These are phyloP conservation scores for Camillea tinctor DNA, from an alignment of 2,329 filamentous ascomycete species.

Conservation along the genomic window DNA sequence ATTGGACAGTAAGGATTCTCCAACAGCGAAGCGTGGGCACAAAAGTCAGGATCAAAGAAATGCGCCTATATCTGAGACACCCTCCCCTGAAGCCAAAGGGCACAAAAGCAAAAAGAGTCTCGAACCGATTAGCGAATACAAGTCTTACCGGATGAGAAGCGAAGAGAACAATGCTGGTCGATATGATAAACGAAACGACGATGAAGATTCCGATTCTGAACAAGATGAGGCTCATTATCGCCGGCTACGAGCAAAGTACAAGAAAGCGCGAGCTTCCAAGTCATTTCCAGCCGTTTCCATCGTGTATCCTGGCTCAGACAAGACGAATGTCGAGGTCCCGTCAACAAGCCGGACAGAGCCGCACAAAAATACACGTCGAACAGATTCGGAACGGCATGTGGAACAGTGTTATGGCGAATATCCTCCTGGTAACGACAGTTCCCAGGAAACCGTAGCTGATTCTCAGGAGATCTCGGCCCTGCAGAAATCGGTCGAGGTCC, in stretches of 20 bases:
- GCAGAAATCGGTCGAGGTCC: slow-evolving; percentile 4
- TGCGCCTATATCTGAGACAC: slow-evolving; percentile 17
- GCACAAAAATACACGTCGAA: slow-evolving; percentile 1
- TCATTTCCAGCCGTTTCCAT: slow-evolving; percentile 27
- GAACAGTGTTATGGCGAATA: slow-evolving; percentile 15
- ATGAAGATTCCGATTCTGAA: slow-evolving; percentile 28
- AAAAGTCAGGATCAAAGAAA: slow-evolving; percentile 5
- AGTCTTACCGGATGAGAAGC: slow-evolving; percentile 19
- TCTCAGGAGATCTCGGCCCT: slow-evolving; percentile 25
- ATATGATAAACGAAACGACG: slow-evolving; percentile 18
- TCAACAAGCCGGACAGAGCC: slow-evolving; percentile 28
- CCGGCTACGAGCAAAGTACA: slow-evolving; percentile 25
- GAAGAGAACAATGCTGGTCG: slow-evolving; percentile 11
- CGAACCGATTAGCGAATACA: slow-evolving; percentile 31
- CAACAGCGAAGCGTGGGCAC: slow-evolving; percentile 13
- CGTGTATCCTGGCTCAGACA: slow-evolving; percentile 17
- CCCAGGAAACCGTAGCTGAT: slow-evolving; percentile 33
- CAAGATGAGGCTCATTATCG: slow-evolving; percentile 22
- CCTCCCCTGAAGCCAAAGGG: slow-evolving; percentile 9
- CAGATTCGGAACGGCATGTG: slow-evolving; percentile 12
- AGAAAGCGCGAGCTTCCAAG: slow-evolving; percentile 26
- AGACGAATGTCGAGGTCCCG: slow-evolving; percentile 29
- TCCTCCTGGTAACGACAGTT: slow-evolving; percentile 19
- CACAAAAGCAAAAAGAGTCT: slow-evolving; percentile 13
- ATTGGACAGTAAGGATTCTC: slow-evolving; percentile 13